Percentiles rank a stretch among this genome's conserved stretches.
phyloP scores from a whole-genome alignment of 495 filamentous ascomycete genomes.

The Bryoglossum gracile region DNA sequence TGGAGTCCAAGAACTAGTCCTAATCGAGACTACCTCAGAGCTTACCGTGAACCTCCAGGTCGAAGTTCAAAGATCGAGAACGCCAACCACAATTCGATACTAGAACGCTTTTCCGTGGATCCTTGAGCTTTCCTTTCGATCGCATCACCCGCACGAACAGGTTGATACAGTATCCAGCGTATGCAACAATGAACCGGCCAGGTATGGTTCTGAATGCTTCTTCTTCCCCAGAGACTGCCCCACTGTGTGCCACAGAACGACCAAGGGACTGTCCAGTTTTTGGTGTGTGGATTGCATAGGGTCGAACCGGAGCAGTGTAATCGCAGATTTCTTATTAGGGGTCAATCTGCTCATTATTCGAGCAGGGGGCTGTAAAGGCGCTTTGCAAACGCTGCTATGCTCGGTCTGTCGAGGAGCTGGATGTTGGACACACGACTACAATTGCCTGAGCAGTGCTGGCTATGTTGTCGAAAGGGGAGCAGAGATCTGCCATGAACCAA shows the following conservation, averaged over 20 bases:
- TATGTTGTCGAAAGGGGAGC: neutral
- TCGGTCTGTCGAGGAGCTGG: too few relatives aligned
- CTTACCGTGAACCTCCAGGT: neutral
- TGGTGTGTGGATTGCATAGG: too few relatives aligned
- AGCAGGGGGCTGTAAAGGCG: too few relatives aligned
- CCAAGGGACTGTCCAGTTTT: neutral
- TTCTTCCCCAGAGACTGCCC: constrained; percentile 24
- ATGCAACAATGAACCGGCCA: constrained; percentile 48
- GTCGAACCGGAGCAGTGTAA: too few relatives aligned
- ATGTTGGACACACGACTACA: neutral
- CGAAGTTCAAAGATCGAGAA: neutral
- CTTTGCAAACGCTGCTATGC: too few relatives aligned
- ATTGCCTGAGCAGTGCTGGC: neutral
- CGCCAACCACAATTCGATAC: neutral
- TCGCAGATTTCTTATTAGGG: too few relatives aligned
- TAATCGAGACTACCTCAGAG: neutral
- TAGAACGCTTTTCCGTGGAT: neutral
- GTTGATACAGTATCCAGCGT: neutral
- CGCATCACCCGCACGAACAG: neutral
- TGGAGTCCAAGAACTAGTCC: too few relatives aligned
- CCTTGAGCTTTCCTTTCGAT: neutral
- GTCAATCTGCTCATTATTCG: too few relatives aligned
- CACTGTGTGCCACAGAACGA: constrained; percentile 3
- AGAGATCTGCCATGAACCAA: too few relatives aligned
- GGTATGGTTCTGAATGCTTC: constrained; percentile 38